Percentiles rank a stretch among this genome's conserved stretches.
Evolutionary conservation across 169 alveolate species (phyloP).

Genomic region (Theileria annulata): DNA sequence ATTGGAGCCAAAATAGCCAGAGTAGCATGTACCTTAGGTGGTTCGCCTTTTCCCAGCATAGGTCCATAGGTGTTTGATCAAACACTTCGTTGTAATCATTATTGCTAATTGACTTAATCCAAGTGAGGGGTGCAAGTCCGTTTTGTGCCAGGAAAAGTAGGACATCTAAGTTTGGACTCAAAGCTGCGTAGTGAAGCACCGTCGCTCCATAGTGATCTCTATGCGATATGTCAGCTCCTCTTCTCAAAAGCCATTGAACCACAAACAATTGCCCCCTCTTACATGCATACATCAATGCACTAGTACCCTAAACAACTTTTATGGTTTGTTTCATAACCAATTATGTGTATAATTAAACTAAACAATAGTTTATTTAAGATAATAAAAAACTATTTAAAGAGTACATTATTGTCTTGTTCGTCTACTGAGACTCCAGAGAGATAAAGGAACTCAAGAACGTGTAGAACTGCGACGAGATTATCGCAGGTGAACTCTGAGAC

Average conservation of each 20-base stretch:
- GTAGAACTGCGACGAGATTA: constrained; percentile 72
- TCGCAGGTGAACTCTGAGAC: constrained; percentile 84
- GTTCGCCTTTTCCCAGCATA: constrained; percentile 47
- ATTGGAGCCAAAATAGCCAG: constrained; percentile 58
- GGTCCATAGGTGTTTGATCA: constrained; percentile 55
- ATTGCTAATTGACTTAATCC: constrained; percentile 33
- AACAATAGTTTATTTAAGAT: neutral
- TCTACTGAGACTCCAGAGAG: constrained; percentile 86
- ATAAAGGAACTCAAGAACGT: constrained; percentile 82
- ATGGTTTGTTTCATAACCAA: too few relatives aligned
- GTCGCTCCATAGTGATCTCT: constrained; percentile 78
- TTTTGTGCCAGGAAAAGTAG: constrained; percentile 57
- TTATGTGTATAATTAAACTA: too few relatives aligned
- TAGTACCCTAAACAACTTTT: constrained; percentile 74
- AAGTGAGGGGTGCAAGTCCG: constrained; percentile 48
- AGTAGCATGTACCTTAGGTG: constrained; percentile 29
- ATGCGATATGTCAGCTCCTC: constrained; percentile 82
- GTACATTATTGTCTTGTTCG: constrained; percentile 82
- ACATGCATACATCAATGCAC: constrained; percentile 86
- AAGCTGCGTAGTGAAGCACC: constrained; percentile 74
- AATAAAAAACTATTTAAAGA: neutral
- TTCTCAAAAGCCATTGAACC: constrained; percentile 86
- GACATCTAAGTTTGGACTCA: constrained; percentile 64
- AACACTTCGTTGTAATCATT: constrained; percentile 10
- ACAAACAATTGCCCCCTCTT: constrained; percentile 80